phyloP scores from a whole-genome alignment of 345 rosid genomes.

The Brassica napus region DNA sequence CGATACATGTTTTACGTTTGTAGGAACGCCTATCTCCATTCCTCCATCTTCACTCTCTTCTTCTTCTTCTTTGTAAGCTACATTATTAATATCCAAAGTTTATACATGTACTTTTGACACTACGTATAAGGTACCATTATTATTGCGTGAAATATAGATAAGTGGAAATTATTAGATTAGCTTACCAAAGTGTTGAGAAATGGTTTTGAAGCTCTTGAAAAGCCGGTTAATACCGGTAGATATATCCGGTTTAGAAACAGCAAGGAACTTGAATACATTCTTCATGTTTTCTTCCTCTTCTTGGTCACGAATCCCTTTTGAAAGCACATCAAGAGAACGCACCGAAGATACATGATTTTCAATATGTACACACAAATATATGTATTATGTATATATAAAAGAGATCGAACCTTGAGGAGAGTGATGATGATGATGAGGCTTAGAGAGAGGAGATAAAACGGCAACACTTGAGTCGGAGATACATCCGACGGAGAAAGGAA shows the following conservation, averaged over 20 bases:
- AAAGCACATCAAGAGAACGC: neutral
- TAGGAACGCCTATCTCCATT: conserved; percentile 75
- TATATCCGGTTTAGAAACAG: conserved; percentile 56
- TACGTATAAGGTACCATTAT: neutral
- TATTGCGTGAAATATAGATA: neutral
- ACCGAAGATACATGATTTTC: neutral
- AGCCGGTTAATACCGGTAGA: conserved; percentile 60
- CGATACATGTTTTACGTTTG: conserved; percentile 77
- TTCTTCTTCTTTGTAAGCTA: conserved; percentile 67
- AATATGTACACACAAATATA: neutral
- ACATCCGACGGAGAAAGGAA: conserved; percentile 79
- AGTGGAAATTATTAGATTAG: neutral
- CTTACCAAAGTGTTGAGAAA: conserved; percentile 68
- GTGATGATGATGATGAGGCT: conserved; percentile 35
- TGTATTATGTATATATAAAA: too few relatives aligned
- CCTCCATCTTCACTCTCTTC: conserved; percentile 45
- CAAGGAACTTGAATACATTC: conserved; percentile 42
- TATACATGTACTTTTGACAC: neutral
- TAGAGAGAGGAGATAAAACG: conserved; percentile 44
- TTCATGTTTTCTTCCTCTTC: conserved; percentile 61
- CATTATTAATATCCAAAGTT: neutral
- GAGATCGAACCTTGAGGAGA: conserved; percentile 41
- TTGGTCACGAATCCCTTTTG: conserved; percentile 36
- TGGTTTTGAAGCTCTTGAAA: conserved; percentile 58
- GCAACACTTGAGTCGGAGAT: conserved; percentile 56